These are phyloP conservation scores for Tripterygium wilfordii DNA, from an alignment of 177 flowering plant genomes.

Conservation along the genomic window DNA sequence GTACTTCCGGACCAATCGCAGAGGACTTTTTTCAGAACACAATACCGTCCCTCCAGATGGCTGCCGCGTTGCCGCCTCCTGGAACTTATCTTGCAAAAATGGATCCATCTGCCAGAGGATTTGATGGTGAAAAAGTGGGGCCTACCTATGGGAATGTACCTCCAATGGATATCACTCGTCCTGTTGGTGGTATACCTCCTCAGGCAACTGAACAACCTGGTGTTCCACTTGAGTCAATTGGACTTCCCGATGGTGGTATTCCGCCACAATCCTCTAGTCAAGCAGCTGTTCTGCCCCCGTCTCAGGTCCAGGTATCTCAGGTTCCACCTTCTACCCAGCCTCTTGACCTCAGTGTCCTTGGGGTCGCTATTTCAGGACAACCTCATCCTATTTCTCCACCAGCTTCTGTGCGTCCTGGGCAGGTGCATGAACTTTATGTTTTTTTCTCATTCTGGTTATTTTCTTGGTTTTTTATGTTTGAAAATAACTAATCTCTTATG, in stretches of 20 bases:
- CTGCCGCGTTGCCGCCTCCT: constrained; percentile 75
- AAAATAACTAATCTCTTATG: background rate
- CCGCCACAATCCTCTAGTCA: constrained; percentile 64
- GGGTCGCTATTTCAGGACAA: constrained; percentile 51
- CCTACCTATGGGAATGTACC: constrained; percentile 35
- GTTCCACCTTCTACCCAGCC: constrained; percentile 56
- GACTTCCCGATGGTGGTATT: constrained; percentile 93
- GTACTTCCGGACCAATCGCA: constrained; percentile 76
- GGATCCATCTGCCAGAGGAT: constrained; percentile 46
- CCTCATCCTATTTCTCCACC: constrained; percentile 58
- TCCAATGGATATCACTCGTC: constrained; percentile 40
- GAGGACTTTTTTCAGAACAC: constrained; percentile 98
- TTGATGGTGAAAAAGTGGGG: constrained; percentile 24
- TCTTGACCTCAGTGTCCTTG: constrained; percentile 87
- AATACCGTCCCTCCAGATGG: constrained; percentile 83
- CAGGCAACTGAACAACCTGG: constrained; percentile 52
- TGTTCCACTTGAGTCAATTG: constrained; percentile 40
- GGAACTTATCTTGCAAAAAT: constrained; percentile 51
- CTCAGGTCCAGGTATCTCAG: constrained; percentile 39
- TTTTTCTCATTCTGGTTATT: background rate
- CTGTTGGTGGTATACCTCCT: constrained; percentile 75
- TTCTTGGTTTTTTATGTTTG: no score
- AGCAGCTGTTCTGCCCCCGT: constrained; percentile 22
- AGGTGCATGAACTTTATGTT: no score
- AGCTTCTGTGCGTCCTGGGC: constrained; percentile 87